Conservation (phyloP, 225 moss, liverwort and hornwort species). For the Rhytidiadelphus loreus region DNA sequence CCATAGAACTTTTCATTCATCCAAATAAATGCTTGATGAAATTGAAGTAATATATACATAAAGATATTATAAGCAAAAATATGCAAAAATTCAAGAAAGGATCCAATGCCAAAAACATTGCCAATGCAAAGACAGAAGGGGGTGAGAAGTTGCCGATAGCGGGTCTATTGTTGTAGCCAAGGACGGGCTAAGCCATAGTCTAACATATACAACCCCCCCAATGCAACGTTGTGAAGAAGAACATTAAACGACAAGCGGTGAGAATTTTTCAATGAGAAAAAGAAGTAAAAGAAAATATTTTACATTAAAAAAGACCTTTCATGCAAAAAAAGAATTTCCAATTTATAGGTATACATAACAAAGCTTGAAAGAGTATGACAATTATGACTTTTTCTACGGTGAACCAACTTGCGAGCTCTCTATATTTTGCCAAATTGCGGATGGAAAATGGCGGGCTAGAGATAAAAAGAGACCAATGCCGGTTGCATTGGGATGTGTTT, state of each 20-base stretch:
- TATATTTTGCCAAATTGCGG: neutral
- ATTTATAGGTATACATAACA: neutral
- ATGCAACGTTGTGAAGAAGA: accelerated
- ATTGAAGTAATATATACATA: neutral
- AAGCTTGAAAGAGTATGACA: neutral
- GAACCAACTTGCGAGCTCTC: neutral
- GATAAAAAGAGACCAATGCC: neutral
- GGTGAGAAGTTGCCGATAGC: accelerated
- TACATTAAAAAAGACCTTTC: neutral
- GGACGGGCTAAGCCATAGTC: accelerated
- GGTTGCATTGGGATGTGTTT: neutral
- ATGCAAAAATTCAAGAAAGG: neutral
- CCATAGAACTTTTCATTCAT: neutral
- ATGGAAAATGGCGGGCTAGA: accelerated
- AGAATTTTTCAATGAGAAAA: too few species aligned
- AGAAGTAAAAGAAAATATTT: accelerated
- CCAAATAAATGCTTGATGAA: neutral
- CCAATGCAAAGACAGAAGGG: accelerated
- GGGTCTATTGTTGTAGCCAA: accelerated
- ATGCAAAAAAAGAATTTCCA: accelerated
- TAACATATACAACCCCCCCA: accelerated
- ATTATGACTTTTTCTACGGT: accelerated
- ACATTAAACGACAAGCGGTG: too few species aligned
- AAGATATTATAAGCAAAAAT: neutral
- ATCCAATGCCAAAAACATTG: accelerated